These are phyloP conservation scores for Brassica incana DNA, from an alignment of 345 rosid species.

Conservation along the genomic window DNA sequence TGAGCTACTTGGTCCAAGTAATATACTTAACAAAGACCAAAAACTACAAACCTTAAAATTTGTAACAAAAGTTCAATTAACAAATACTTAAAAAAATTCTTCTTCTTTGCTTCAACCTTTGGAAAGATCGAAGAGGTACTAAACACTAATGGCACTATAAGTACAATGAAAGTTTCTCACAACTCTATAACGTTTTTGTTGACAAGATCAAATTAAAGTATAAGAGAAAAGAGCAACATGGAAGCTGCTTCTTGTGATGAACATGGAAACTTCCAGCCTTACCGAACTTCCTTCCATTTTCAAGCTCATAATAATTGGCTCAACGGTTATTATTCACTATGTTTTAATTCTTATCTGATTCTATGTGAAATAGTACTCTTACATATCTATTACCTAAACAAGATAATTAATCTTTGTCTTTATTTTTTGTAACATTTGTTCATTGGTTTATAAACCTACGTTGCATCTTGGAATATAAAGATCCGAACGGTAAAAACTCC, in stretches of 20 bases:
- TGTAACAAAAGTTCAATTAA: not conserved
- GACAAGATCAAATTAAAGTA: not conserved
- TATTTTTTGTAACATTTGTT: not conserved
- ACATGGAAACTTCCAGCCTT: constrained; percentile 1
- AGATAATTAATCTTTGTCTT: not conserved
- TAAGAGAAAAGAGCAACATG: not conserved
- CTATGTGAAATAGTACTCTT: not conserved
- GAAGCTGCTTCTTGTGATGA: constrained; percentile 4
- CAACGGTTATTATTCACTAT: not conserved
- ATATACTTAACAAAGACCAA: not conserved
- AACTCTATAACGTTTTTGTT: not conserved
- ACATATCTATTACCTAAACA: not conserved
- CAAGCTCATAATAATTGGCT: not conserved
- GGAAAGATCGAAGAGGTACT: not conserved
- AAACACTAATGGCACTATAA: not conserved
- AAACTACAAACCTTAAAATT: not conserved
- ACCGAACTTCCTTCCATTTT: not conserved
- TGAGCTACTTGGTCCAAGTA: not conserved
- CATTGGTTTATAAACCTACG: not conserved
- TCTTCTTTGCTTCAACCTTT: not conserved
- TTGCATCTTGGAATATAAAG: constrained; percentile 14
- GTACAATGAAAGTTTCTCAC: not conserved
- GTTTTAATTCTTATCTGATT: not conserved
- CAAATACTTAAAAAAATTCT: not conserved
- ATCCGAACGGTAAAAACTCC: constrained; percentile 28